These are phyloP conservation scores for Cyclotella kingstonii DNA, from an alignment of 108 stramenopile genomes.

Conservation along the genomic window DNA sequence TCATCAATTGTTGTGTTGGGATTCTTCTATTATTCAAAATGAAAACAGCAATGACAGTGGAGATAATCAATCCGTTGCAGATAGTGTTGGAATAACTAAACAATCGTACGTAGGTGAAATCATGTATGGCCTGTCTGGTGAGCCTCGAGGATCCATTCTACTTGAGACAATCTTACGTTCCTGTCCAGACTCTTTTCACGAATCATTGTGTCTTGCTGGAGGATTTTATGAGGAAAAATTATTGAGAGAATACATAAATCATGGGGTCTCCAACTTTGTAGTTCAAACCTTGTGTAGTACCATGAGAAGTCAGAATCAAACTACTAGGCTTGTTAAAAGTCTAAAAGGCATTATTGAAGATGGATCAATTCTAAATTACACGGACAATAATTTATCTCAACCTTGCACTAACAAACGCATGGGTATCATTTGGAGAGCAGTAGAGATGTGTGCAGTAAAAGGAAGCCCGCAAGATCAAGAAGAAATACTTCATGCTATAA, in stretches of 20 bases:
- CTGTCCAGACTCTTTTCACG: constrained; percentile 62
- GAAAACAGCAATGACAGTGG: constrained; percentile 38
- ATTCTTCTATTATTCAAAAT: constrained; percentile 22
- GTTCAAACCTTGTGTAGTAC: constrained; percentile 67
- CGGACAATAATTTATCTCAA: constrained; percentile 28
- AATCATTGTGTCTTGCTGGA: constrained; percentile 48
- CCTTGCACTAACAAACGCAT: constrained; percentile 21
- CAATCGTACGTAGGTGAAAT: constrained; percentile 63
- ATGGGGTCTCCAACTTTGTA: constrained; percentile 83
- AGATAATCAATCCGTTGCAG: constrained; percentile 48
- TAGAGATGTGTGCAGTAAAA: constrained; percentile 68
- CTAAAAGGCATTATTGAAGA: constrained; percentile 53
- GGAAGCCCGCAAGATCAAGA: constrained; percentile 67
- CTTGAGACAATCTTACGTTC: constrained; percentile 70
- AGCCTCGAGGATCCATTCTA: constrained; percentile 74
- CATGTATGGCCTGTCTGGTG: constrained; percentile 81
- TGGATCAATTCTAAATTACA: constrained; percentile 55
- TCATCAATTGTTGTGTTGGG: constrained; percentile 71
- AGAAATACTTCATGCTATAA: constrained; percentile 55
- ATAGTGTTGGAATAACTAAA: constrained; percentile 14
- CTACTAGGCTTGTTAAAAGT: constrained; percentile 54
- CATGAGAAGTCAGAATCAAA: constrained; percentile 58
- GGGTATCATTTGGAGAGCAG: constrained; percentile 77
- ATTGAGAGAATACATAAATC: constrained; percentile 69
- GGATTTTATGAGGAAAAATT: constrained; percentile 53